Evolutionary conservation across 2,329 filamentous ascomycete species (phyloP), one percentile per base, ranked within the genome.

Genomic region (Aspergillus ochraceoroseus): DNA sequence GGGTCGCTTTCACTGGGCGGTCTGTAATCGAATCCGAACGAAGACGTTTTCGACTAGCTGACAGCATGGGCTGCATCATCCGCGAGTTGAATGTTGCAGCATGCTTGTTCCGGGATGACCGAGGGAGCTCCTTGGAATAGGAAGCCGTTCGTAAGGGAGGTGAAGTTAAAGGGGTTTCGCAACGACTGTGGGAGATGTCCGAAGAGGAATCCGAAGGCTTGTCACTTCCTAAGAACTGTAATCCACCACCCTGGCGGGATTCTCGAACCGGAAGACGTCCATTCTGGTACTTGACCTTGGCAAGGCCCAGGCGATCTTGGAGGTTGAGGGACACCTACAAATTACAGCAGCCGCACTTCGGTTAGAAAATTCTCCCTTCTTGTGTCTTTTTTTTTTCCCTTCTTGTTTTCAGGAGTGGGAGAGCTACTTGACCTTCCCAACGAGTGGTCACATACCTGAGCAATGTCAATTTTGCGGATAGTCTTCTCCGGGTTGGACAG

Each of bases 241-340:
- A 83, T 85, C 54, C 82, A 77, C 68, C 83, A 79, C 61, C 89
- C 74, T 67, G 90, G 79, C 61, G 88, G 79, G 61, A 90, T 75
- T 86, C 62, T 34, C 59, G 44, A 11, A 94, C 77, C 65, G 92
- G 86, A 67, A 95, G 85, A 82, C 88, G 94, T 63, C 89, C 89
- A 70, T 94, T 85, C 68, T 94, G 88, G 53, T 92, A 88, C 71
- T 96, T 96, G 77, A 95, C 92, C 67, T 94, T 92, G 62, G 92
- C 92, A 50, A 96, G 80, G 44, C 92, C 90, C 45, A 98, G 80
- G 49, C 90, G 87, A 71, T 94, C 88, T 70, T 96, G 88, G 40
- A 98, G 75, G 59, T 85, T 85, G 63, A 90, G 78, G 56, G 89
- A 92, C 72, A 98, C 94, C 92, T 96, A 62, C 40, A 57, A 17